phyloP scores from a whole-genome alignment of 495 filamentous ascomycete species.

The Trichoderma gamsii region DNA sequence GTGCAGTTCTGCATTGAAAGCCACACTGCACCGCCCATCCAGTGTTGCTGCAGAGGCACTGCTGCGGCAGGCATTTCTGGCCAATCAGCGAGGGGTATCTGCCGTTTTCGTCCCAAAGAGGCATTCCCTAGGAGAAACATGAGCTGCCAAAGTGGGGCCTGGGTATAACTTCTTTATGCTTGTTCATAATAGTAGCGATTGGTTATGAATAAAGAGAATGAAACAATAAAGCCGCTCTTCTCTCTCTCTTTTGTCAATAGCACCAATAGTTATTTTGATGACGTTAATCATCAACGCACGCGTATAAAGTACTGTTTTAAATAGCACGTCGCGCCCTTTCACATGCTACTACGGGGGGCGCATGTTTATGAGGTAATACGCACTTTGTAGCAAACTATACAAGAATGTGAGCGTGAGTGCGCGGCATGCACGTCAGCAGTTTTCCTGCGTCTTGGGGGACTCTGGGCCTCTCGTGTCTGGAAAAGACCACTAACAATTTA shows the following conservation, averaged over 20 bases:
- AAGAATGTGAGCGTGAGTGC: no score
- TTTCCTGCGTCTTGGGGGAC: neutral
- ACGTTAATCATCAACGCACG: no score
- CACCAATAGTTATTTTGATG: no score
- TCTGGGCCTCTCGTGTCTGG: neutral
- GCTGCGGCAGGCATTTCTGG: neutral
- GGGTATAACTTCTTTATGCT: no score
- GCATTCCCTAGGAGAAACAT: neutral
- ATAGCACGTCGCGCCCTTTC: no score
- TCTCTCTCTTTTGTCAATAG: neutral
- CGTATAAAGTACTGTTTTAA: no score
- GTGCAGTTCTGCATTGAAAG: neutral
- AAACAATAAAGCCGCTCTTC: neutral
- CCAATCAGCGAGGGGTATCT: neutral
- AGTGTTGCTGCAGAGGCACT: neutral
- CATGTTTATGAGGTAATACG: no score
- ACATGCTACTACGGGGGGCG: no score
- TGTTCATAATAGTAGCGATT: no score
- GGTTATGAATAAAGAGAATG: no score
- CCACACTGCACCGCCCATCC: neutral
- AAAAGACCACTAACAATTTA: neutral
- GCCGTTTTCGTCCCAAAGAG: neutral
- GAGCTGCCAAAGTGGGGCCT: neutral
- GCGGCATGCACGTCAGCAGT: slow-evolving; percentile 3
- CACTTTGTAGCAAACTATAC: no score